A percentile compares a stretch with the other conserved stretches of the same genome.
These are phyloP conservation scores for Fusarium miscanthi DNA, from an alignment of 2,329 filamentous ascomycete genomes.

Conservation along the genomic window DNA sequence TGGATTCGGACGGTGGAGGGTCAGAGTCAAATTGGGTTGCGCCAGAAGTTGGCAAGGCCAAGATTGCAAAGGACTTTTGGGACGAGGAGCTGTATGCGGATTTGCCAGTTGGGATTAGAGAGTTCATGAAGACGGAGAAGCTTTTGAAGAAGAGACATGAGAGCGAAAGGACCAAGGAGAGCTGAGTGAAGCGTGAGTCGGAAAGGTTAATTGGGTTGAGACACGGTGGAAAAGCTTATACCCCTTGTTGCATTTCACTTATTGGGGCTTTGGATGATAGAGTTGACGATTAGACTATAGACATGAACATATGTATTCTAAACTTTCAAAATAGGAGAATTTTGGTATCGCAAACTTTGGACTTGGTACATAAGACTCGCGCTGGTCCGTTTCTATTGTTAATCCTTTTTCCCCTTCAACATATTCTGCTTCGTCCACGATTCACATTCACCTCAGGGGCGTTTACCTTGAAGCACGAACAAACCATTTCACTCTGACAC, in stretches of 20 bases:
- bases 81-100: conserved; percentile 78
- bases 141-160: conserved; percentile 80
- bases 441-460: background rate
- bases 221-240: conserved; percentile 29
- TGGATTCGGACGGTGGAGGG: conserved; percentile 85
- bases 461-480: background rate
- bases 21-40: conserved; percentile 74
- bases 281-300: conserved; percentile 38
- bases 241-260: conserved; percentile 23
- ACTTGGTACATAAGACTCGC: background rate
- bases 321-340: background rate
- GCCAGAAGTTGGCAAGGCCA: conserved; percentile 49
- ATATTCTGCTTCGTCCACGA: background rate
- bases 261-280: conserved; percentile 24
- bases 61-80: conserved; percentile 64
- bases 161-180: conserved; percentile 62
- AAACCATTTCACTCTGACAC: background rate
- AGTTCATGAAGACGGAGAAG: conserved; percentile 99
- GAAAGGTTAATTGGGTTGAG: background rate
- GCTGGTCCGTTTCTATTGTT: too few relatives aligned
- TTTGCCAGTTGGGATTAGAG: conserved; percentile 90
- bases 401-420: background rate
- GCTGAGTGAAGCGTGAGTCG: conserved; percentile 36
- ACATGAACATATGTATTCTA: background rate
- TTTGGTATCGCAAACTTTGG: background rate